phyloP scores from a whole-genome alignment of 2,329 filamentous ascomycete genomes.

The Hysterium pulicare region DNA sequence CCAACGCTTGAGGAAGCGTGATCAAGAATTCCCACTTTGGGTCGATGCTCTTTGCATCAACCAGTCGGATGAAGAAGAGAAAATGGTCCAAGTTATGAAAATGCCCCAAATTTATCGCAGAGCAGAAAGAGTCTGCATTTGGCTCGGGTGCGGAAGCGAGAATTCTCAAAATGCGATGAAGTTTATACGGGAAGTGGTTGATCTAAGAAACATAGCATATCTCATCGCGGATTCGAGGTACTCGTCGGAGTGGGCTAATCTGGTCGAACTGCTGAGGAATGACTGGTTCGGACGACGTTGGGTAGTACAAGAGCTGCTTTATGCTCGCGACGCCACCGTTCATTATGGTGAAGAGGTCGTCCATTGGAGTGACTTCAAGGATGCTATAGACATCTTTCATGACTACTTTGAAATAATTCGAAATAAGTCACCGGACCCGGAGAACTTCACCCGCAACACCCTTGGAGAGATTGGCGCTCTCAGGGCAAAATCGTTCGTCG shows the following conservation, averaged over 20 bases:
- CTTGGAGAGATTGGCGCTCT: constrained; percentile 2
- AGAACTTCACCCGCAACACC: not conserved
- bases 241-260: not conserved
- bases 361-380: constrained; percentile 41
- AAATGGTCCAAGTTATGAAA: not conserved
- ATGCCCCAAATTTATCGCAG: not conserved
- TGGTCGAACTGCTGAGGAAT: not conserved
- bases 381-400: constrained; percentile 13
- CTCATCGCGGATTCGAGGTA: not conserved
- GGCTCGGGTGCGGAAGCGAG: not conserved
- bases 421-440: not conserved
- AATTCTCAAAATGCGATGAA: not conserved
- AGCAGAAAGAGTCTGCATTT: constrained; percentile 1
- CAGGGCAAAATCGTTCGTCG: constrained; percentile 12
- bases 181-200: not conserved
- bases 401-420: not conserved
- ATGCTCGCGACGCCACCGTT: not conserved
- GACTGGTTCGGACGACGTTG: not conserved
- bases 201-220: not conserved
- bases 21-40: not conserved
- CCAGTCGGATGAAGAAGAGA: constrained; percentile 1
- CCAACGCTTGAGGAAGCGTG: not conserved
- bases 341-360: constrained; percentile 37
- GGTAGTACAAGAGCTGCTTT: not conserved
- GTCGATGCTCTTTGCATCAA: constrained; percentile 5